Evolutionary conservation across 2,329 filamentous ascomycete species (phyloP), one percentile per base, ranked within the genome.

Genomic region (Fusarium redolens): DNA sequence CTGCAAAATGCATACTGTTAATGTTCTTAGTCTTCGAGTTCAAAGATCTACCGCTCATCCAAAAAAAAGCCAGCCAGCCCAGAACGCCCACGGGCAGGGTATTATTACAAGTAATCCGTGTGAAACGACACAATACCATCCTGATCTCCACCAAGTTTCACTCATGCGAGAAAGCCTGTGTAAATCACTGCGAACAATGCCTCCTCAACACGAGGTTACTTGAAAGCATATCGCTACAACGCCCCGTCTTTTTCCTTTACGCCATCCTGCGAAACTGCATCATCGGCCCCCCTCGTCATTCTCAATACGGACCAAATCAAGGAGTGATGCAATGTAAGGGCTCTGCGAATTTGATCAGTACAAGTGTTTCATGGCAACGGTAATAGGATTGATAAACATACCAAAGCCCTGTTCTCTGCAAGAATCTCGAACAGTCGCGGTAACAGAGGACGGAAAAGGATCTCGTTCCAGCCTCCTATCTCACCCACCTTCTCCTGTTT

Each of bases 351-450:
- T 47, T 58, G 50, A 66, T 77, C 61, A 77, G 75, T 62, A 51
- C 44, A 38, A 47, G 47, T 22, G 45, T 20, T 17, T 54, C n/a
- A 45, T 38, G 33, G 47, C 20, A 35, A 63, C 45, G 20, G 10
- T 30, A 11, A 54, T 9, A 14, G 17, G 13, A 37, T 20, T 25
- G 25, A 31, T 35, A 28, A 33, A 82, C 86, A 75, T 82, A 90
- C 89, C 82, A 92, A 79, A 62, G 86, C 85, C 79, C 85, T 85
- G 73, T 94, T 94, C 79, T 93, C 90, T 37, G 91, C 88, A 83
- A 93, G 87, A 47, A 93, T 87, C 80, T 92, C 92, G 77, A 89
- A 92, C 25, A 94, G 81, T 40, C 90, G 88, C 15, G 88, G 86
- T 78, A 90, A 85, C 59, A 92, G 86, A 0, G 91, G 89, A 50